Percentiles rank a stretch among this genome's conserved stretches.
Evolutionary conservation across 2,329 filamentous ascomycete genomes (phyloP).

Genomic region (Trichoderma atroviride): DNA sequence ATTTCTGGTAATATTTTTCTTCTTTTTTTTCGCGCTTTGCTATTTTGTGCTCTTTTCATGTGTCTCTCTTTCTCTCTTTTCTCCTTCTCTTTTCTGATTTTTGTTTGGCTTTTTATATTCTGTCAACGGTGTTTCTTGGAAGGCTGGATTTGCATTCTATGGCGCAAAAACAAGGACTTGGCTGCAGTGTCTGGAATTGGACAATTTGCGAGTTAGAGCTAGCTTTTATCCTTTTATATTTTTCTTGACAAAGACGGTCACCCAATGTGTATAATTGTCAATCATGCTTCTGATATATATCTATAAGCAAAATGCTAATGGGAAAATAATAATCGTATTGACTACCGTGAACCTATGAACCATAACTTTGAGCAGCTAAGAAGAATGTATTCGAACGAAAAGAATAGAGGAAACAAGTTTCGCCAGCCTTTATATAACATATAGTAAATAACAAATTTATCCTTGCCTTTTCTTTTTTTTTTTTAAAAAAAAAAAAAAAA

Average conservation of each 20-base stretch:
- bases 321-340: neutral
- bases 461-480: neutral
- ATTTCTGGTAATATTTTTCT: conserved; percentile 2
- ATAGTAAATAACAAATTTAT: neutral
- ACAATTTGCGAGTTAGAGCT: conserved; percentile 5
- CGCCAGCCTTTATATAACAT: neutral
- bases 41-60: neutral
- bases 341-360: conserved; percentile 13
- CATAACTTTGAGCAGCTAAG: neutral
- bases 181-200: conserved; percentile 1
- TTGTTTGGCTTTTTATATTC: neutral
- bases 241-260: neutral
- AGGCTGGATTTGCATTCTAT: conserved; percentile 19
- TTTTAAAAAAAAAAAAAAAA: no score
- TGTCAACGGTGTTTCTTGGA: conserved; percentile 6
- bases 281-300: neutral
- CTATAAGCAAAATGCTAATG: neutral
- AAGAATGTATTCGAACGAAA: neutral
- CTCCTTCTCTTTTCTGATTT: neutral
- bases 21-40: neutral
- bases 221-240: neutral
- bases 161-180: conserved; percentile 3
- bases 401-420: neutral
- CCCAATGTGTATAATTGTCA: conserved; percentile 19
- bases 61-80: neutral